Base-by-base conservation (phyloP, 768 basidiomycete genomes). In the Termitomyces sp. region DNA sequence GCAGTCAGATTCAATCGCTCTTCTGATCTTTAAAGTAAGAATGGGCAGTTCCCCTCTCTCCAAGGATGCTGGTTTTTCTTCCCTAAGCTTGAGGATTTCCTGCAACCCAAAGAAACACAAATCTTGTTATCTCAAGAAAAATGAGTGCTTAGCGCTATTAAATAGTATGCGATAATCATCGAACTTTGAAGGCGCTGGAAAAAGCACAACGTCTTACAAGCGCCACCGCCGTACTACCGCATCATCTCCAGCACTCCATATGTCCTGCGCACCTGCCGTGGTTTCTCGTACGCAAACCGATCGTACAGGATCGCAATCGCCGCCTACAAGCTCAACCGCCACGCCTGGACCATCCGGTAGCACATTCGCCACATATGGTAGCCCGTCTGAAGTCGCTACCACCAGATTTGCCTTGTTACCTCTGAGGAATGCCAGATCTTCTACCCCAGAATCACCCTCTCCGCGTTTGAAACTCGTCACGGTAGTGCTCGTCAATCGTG, bases 201-300 rank as follows among this genome's bases (percentile, higher is more conserved):
- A 25, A 45, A 56, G 29, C 5, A 2, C n/a, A 5, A 6, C 7
- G 4, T 38, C 40, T 54, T 36, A 62, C 36, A 63, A 34, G 43
- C 59, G 56, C 64, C 64, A 87, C 64, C 76, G 66, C 62, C 86
- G 75, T 0, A 88, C 84, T 40, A 87, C 67, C 0, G 84, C 86
- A 73, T 89, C 88, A 64, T 89, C 86, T 48, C 83, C 81, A 9
- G 84, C 84, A 59, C 74, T 82, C 86, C 86, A 86, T 4, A 86
- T 69, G 37, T 77, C 74, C 51, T 71, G 64, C 36, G 70, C 68
- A 29, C 68, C 59, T 12, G 59, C 37, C 25, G 40, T 32, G 29
- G 29, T 58, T 9, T 60, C 55, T 7, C 69, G 67, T 2, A 74
- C 75, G 40, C 74, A 68, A 7, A 86, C 71, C 48, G 73, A 70